Conservation (phyloP, 2,329 filamentous ascomycete genomes). For the Paraconiothyrium brasiliense region DNA sequence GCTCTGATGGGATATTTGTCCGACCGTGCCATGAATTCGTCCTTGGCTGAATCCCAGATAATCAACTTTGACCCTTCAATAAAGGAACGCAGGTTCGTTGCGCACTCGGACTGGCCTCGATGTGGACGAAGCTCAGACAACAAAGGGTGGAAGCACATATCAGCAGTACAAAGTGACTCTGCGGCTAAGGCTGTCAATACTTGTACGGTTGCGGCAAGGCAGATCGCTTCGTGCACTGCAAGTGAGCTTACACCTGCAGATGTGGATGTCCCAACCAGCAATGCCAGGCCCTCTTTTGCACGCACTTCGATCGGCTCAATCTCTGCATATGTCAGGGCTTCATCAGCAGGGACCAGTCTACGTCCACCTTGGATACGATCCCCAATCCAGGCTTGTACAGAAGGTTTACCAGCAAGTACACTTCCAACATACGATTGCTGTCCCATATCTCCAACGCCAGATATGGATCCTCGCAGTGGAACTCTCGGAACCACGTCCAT, state of each 20-base stretch:
- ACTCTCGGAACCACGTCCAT: conserved; percentile 59
- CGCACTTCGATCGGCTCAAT: conserved; percentile 33
- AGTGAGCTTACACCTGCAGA: conserved; percentile 32
- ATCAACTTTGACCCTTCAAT: conserved; percentile 36
- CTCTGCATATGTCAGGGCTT: conserved; percentile 37
- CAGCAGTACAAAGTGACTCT: conserved; percentile 67
- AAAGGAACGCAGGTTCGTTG: conserved; percentile 32
- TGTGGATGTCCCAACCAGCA: conserved; percentile 62
- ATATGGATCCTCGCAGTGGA: conserved; percentile 66
- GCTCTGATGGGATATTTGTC: conserved; percentile 73
- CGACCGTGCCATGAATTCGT: conserved; percentile 45
- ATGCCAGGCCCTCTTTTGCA: conserved; percentile 62
- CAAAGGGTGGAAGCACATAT: conserved; percentile 67
- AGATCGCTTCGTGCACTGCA: conserved; percentile 30
- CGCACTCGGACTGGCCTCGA: conserved; percentile 59
- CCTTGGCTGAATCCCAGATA: conserved; percentile 12
- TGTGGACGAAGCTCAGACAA: conserved; percentile 68
- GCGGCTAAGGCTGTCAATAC: conserved; percentile 68
- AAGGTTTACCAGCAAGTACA: conserved; percentile 56
- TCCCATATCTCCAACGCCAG: conserved; percentile 66
- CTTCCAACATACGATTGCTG: conserved; percentile 65
- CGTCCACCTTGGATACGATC: conserved; percentile 23
- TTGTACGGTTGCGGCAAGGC: conserved; percentile 54
- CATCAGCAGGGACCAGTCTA: conserved; percentile 24
- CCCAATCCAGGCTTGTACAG: conserved; percentile 52